A percentile compares a stretch with the other conserved stretches of the same genome.
phyloP scores from a whole-genome alignment of 768 basidiomycete species.

The Gymnopilus junonius region DNA sequence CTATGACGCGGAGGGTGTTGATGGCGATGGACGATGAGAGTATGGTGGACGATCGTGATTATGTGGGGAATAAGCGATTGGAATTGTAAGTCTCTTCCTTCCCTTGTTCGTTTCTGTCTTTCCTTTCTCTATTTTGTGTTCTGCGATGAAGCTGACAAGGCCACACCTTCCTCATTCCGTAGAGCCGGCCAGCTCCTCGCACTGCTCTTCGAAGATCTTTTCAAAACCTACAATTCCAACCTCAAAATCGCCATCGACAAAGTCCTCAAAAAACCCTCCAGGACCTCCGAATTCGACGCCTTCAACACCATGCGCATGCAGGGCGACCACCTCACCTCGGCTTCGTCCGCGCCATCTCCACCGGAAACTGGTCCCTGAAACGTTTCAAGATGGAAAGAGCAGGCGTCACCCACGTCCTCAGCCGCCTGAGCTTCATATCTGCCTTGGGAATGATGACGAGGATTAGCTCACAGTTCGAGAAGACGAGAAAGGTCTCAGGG shows the following conservation, averaged over 20 bases:
- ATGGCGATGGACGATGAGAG: slow-evolving; percentile 97
- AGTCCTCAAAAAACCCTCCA: slow-evolving; percentile 93
- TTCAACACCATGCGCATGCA: slow-evolving; percentile 94
- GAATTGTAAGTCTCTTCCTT: slow-evolving; percentile 74
- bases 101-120: background rate
- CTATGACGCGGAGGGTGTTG: slow-evolving; percentile 94
- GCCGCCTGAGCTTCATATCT: slow-evolving; percentile 93
- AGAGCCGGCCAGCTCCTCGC: slow-evolving; percentile 97
- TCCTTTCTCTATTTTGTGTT: background rate
- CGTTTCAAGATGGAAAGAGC: slow-evolving; percentile 99
- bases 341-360: slow-evolving; percentile 96
- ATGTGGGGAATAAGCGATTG: slow-evolving; percentile 98
- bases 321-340: slow-evolving; percentile 95
- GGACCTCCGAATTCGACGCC: slow-evolving; percentile 94
- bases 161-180: slow-evolving; percentile 14
- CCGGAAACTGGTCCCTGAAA: slow-evolving; percentile 98
- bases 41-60: slow-evolving; percentile 98
- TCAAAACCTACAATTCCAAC: slow-evolving; percentile 98
- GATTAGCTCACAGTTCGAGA: slow-evolving; percentile 98
- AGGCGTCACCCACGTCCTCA: slow-evolving; percentile 97
- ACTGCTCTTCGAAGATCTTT: slow-evolving; percentile 95
- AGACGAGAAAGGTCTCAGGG: slow-evolving; percentile 98
- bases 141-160: background rate
- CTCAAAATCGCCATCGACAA: slow-evolving; percentile 96
- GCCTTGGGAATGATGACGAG: slow-evolving; percentile 99